Evolutionary conservation across 805 yeast species (phyloP), one percentile per base, ranked within the genome.

Genomic region (Dipodascus geniculatus): DNA sequence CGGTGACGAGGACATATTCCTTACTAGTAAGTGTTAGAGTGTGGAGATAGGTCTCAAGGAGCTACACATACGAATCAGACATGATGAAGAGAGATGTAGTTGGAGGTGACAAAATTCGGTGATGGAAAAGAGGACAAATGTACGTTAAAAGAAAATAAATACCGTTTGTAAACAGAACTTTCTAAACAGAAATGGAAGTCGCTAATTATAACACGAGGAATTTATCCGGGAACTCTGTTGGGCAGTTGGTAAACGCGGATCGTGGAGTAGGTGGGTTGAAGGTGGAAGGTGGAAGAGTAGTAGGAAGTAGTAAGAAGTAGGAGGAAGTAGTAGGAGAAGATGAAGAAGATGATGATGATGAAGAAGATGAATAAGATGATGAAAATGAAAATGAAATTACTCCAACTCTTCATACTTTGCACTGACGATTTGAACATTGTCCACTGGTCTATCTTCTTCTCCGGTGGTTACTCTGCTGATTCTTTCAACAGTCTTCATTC

Each of bases 1-100:
- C 95, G 22, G 93, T 85, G 24, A 86, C 90, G 53, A 85, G 71
- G 48, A 83, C 79, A 64, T 72, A 72, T 51, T 65, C 67, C 11
- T 51, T 51, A 19, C 22, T 31, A 28, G 33, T 28, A 6, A 28
- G 11, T 28, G 33, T 6, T 11, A 6, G 33, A 28, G 33, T 28
- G 11, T 28, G 9, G n/a, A n/a, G n/a, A n/a, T n/a, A n/a, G n/a
- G 11, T 28, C 11, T 28, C 9, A 28, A 28, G 33, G 33, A 6
- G 33, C 6, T 11, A 28, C 6, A 28, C 33, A 28, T 28, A 28
- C 33, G 33, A 28, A 28, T 6, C 33, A 28, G 33, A 28, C 33
- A 28, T 28, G 33, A 28, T 28, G 33, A 28, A 11, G 6, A 28
- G 33, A 28, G 11, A 6, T 6, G 33, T 28, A 28, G 33, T 28